phyloP scores from a whole-genome alignment of 108 stramenopile species.

The Nitzschia sp. region DNA sequence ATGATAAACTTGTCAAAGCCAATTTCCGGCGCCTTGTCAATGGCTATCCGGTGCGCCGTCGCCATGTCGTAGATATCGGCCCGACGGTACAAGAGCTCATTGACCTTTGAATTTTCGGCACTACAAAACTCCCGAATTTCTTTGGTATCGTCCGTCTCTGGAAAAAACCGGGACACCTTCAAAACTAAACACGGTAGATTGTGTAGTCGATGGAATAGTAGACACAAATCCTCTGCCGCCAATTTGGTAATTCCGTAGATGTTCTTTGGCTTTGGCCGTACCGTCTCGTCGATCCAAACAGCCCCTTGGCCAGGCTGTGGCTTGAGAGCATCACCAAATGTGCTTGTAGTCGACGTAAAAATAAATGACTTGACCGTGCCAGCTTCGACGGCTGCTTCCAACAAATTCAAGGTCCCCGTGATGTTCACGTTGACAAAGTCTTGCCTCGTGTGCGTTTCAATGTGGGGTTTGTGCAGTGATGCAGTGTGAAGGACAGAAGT shows the following conservation, averaged over 20 bases:
- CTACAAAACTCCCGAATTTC: neutral
- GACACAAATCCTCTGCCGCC: constrained; percentile 1
- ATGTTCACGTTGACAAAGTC: neutral
- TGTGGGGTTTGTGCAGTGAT: constrained; percentile 1
- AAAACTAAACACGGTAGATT: neutral
- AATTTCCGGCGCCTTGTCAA: neutral
- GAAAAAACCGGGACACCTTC: neutral
- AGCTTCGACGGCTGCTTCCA: neutral
- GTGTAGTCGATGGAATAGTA: neutral
- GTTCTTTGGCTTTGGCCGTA: neutral
- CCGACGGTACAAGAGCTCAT: neutral
- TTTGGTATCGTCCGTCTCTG: neutral
- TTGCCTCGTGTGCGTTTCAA: neutral
- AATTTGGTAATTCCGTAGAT: constrained; percentile 3
- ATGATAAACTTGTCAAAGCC: neutral
- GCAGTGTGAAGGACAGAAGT: neutral
- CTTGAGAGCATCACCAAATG: neutral
- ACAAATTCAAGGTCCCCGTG: neutral
- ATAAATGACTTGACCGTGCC: neutral
- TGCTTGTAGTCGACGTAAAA: neutral
- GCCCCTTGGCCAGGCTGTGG: neutral
- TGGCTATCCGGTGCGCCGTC: neutral
- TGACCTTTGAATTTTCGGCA: neutral
- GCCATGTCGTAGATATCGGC: neutral
- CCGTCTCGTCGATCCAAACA: neutral